Evolutionary conservation across 2,329 filamentous ascomycete species (phyloP), one percentile per base, ranked within the genome.

Genomic region (Aspergillus amoenus): DNA sequence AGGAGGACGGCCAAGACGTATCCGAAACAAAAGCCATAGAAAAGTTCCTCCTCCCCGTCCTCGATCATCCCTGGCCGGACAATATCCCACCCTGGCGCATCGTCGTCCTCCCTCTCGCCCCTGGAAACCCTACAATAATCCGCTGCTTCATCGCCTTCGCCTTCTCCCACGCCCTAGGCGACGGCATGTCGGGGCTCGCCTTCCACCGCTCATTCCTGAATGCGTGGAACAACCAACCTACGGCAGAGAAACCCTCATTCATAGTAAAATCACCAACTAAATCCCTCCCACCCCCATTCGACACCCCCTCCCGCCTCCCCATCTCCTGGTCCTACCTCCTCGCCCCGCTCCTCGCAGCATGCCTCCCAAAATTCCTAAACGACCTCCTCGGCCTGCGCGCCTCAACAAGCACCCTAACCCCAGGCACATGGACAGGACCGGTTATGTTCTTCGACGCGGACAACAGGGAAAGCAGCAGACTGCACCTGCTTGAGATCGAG

Each of bases 301-400:
- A 80, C 50, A 69, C 68, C 7, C 65, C 70, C 2, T 67, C 68
- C 17, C 65, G 69, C 6, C 69, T 81, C 1, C 69, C 73, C 2
- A 76, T 81, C 27, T 78, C 78, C 0, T 80, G 74, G 77, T 64
- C 62, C 0, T 81, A 72, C 53, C 72, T 81, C 4, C 71, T 81
- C 0, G 62, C 60, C 3, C 75, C 78, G 0, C 58, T 79, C 6
- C 47, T 79, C 5, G 71, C 67, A 9, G 64, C 68, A 6, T 70
- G 73, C 55, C 63, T 79, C 7, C 79, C 79, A 1, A 57, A 60
- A 1, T 69, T 69, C 41, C 3, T 80, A 4, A 58, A 62, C 5
- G 55, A 63, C 9, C 42, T 64, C 6, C 62, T 80, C 15, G 72
- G 73, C 0, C 48, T 79, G 22, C 65, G 64, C 5, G 66, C 69